Evolutionary conservation across 169 alveolate species (phyloP).

Genomic region (Plasmodium sp.): DNA sequence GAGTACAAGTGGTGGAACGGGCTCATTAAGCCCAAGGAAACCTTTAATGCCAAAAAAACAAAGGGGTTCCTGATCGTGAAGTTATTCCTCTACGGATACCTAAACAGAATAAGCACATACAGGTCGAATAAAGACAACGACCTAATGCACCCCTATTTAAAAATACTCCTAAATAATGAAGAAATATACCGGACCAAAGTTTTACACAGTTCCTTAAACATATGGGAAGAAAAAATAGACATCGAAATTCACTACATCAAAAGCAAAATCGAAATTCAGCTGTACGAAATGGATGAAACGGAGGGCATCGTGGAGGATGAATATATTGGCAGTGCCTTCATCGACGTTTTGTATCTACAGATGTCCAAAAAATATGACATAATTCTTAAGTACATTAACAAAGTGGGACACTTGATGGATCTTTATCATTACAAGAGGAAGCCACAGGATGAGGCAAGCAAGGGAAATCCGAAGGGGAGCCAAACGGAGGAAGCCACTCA

Average conservation of each 20-base stretch:
- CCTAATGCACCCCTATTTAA: slow-evolving; percentile 70
- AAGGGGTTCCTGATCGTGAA: slow-evolving; percentile 59
- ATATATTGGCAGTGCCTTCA: slow-evolving; percentile 73
- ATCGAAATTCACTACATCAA: slow-evolving; percentile 72
- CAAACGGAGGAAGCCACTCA: not conserved
- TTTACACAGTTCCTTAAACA: slow-evolving; percentile 31
- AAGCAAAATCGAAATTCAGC: slow-evolving; percentile 60
- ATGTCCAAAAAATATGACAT: slow-evolving; percentile 52
- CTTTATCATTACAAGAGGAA: not conserved
- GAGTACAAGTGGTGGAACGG: slow-evolving; percentile 58
- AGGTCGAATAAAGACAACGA: slow-evolving; percentile 64
- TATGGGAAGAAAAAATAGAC: slow-evolving; percentile 67
- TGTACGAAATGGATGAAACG: slow-evolving; percentile 72
- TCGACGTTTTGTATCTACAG: slow-evolving; percentile 25
- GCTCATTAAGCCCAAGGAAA: slow-evolving; percentile 27
- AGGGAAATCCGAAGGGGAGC: not conserved
- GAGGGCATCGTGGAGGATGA: slow-evolving; percentile 74
- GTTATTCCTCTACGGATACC: slow-evolving; percentile 56
- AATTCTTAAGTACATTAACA: slow-evolving; percentile 28
- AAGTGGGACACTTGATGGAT: slow-evolving; percentile 27
- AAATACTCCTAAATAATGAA: slow-evolving; percentile 41
- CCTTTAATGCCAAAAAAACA: slow-evolving; percentile 56
- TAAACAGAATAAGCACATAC: slow-evolving; percentile 45
- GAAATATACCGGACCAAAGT: slow-evolving; percentile 54
- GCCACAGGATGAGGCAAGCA: not conserved